Evolutionary conservation across 1,284 basidiomycete genomes (phyloP), one percentile per base, ranked within the genome.

Genomic region (Ganoderma meredithae): DNA sequence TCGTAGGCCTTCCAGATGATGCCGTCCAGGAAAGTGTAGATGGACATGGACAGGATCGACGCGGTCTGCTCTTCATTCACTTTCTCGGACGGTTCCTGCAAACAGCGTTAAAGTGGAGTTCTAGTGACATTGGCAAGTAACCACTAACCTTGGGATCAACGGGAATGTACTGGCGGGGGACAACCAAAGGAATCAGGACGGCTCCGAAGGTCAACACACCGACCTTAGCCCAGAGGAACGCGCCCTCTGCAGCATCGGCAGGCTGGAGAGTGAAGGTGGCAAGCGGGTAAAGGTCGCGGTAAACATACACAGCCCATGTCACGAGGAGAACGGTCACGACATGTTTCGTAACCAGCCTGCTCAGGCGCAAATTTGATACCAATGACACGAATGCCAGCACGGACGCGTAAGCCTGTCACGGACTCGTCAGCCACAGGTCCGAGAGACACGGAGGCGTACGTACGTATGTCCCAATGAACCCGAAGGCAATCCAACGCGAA

Each of bases 41-140:
- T 81, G 12, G 84, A 52, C 68, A 89, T 79, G 3, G 85, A 90
- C 15, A 90, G 71, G 60, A 87, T 80, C 0, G 89, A 88, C 0
- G 90, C 85, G 0, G 88, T 90, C 75, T 93, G 91, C 73, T 93
- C 91, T 3, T 88, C 86, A 77, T 87, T 90, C 8, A 85, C 83
- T 27, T 81, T 74, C 1, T 80, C 74, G 69, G 79, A 76, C 2
- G 84, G 83, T 59, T 84, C 77, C 85, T 87, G 52, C 22, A n/a
- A 53, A 3, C n/a, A 9, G 31, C 27, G 49, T n/a, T 62, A 43
- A 17, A 12, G 15, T 4, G 22, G 22, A 15, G 19, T 49, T 53
- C 27, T 64, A 36, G n/a, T 1, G 53, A 53, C 22, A 10, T 25
- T n/a, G 43, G n/a, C 22, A 3, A 39, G 7, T 33, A 36, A 27